phyloP scores from a whole-genome alignment of 2,329 filamentous ascomycete genomes.

The Mollisiaceae sp. region DNA sequence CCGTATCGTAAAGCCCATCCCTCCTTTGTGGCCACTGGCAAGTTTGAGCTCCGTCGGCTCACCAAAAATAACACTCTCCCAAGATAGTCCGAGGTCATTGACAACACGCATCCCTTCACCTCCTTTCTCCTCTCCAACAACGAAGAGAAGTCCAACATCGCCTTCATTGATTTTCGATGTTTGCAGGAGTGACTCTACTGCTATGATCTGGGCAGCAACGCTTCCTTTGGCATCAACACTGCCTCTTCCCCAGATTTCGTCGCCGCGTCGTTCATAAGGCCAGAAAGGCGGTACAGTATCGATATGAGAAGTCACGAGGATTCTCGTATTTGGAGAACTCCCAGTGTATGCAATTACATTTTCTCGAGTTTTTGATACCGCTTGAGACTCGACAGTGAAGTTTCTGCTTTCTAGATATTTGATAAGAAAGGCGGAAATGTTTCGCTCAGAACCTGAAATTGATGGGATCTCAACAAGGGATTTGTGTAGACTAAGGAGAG shows the following conservation, averaged over 20 bases:
- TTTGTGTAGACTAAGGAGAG: slow-evolving; percentile 64
- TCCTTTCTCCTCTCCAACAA: slow-evolving; percentile 79
- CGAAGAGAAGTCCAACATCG: slow-evolving; percentile 64
- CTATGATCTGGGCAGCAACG: neutral
- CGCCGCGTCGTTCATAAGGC: neutral
- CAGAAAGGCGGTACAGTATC: slow-evolving; percentile 2
- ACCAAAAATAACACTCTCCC: slow-evolving; percentile 80
- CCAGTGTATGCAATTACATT: neutral
- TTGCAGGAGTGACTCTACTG: neutral
- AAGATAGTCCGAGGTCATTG: slow-evolving; percentile 51
- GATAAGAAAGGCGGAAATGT: slow-evolving; percentile 62
- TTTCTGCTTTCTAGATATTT: slow-evolving; percentile 59
- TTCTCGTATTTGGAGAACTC: neutral
- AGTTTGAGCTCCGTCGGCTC: slow-evolving; percentile 89
- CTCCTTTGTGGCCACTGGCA: slow-evolving; percentile 91
- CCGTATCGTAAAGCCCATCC: slow-evolving; percentile 67
- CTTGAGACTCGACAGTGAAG: slow-evolving; percentile 67
- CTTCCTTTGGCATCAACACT: slow-evolving; percentile 3
- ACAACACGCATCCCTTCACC: slow-evolving; percentile 80
- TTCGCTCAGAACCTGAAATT: slow-evolving; percentile 64
- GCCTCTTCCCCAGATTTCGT: slow-evolving; percentile 5
- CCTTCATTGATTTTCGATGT: slow-evolving; percentile 43
- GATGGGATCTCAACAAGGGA: slow-evolving; percentile 66
- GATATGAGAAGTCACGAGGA: slow-evolving; percentile 2
- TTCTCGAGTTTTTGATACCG: slow-evolving; percentile 39